Conservation (phyloP, 805 yeast species). For the Starmerella floris region DNA sequence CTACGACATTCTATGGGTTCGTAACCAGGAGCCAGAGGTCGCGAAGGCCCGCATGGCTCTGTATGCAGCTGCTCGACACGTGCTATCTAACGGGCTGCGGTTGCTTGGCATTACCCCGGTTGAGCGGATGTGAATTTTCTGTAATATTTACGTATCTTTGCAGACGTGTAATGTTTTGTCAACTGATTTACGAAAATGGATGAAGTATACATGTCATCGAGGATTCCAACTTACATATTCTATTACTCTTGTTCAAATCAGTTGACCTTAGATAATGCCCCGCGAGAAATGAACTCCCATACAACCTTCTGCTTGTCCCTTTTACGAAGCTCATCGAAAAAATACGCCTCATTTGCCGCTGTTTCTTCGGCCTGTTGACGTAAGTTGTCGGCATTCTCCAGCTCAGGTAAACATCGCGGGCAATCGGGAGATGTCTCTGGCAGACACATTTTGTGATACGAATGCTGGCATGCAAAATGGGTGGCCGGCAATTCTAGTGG, state of each 20-base stretch:
- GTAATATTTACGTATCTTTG: neutral
- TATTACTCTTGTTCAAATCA: too few species aligned
- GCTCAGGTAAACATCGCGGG: conserved; percentile 62
- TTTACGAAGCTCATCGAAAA: conserved; percentile 41
- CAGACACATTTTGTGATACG: conserved; percentile 73
- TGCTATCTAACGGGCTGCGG: conserved; percentile 75
- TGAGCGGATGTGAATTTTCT: conserved; percentile 89
- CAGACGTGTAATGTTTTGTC: neutral
- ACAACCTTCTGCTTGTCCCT: conserved; percentile 60
- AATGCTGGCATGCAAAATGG: conserved; percentile 76
- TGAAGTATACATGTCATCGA: neutral
- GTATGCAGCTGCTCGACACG: conserved; percentile 80
- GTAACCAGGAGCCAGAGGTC: conserved; percentile 79
- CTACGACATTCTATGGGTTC: conserved; percentile 91
- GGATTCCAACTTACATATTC: neutral
- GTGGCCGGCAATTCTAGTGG: conserved; percentile 64
- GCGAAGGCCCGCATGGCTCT: conserved; percentile 86
- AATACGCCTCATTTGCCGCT: conserved; percentile 49
- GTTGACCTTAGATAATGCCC: conserved; percentile 41
- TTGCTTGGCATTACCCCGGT: conserved; percentile 94
- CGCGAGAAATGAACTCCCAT: conserved; percentile 74
- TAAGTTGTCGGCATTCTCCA: conserved; percentile 50
- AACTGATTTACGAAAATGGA: neutral
- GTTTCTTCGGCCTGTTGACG: conserved; percentile 47
- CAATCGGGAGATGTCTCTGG: conserved; percentile 34